Base-by-base conservation (phyloP, 768 basidiomycete genomes). In the Paxillus ammoniavirescens region DNA sequence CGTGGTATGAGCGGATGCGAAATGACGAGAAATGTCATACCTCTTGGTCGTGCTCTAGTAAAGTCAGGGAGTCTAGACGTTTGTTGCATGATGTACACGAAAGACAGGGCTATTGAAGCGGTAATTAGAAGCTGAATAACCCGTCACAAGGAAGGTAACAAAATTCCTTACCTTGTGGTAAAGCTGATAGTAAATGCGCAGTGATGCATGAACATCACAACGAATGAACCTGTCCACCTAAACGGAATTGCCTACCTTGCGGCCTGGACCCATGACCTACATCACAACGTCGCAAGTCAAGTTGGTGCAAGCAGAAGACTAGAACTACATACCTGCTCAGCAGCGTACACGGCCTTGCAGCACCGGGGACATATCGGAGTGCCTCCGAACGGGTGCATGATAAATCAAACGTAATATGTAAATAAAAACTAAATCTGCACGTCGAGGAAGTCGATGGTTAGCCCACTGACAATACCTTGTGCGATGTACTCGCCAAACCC, bases 21-120 rank as follows among this genome's bases (percentile, higher is more conserved):
- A 23, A 21, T 23, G 35, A 47, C 31, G 14, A 53, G 26, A 37
- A 21, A 47, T 50, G 44, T 8, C 82, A 50, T 57, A 90, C 92
- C 79, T 89, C 75, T 64, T 87, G 79, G 62, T 94, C 83, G 65
- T 95, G 93, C 67, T 95, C 93, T 7, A 93, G 74, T 21, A 95
- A 75, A 17, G 81, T 81, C 51, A 81, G 72, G 0, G 91, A 90
- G 65, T 93, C 91, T 13, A 95, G 76, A 35, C 89, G 76, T 68
- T 90, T 91, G 63, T 78, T 82, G 67, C 93, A 95, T 12, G 72
- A 75, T 50, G 76, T 84, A 66, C 93, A 95, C 15, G 86, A 77
- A 42, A 95, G 76, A 73, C 93, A 95, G 21, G 83, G 84, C 89
- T 93, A 31, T 51, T n/a, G 38, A 49, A 28, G 9, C 8, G 40